Base-by-base conservation (phyloP, 306 rosid genomes). In the Ormosia semicastrata region DNA sequence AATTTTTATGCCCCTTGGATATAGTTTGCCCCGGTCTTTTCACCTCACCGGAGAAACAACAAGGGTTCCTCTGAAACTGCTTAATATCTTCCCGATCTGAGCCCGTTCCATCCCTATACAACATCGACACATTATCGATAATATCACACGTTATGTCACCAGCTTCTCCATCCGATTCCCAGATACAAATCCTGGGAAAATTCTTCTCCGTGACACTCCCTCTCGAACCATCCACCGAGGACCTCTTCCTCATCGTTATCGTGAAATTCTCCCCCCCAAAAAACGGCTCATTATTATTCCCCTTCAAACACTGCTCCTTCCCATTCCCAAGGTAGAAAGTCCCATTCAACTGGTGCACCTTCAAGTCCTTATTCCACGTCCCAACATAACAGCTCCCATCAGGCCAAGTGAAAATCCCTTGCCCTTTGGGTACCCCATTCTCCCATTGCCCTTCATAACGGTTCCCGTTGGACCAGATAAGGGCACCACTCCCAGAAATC, bases 111-210 rank as follows among this genome's bases (percentile, higher is more conserved):
- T 84, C 82, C 11, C 85, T 68, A 72, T 85, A 90, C 44, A 96
- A 82, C 92, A 93, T 80, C 0, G 97, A 89, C 76, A 90, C 95
- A 86, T 92, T 94, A 75, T 96, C 98, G 11, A 96, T 66, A 11
- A 96, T 94, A 75, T 96, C 99, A 71, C 98, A 96, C 3, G 98
- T 93, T 53, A 96, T 96, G 76, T 96, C 99, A 52, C 99, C 99
- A 0, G 93, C 97, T 57, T 96, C 99, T 0, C 99, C 98, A 39
- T 96, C 97, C 0, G 92, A 89, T 86, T 96, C 98, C 99, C 99
- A 96, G 3, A 96, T 96, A 36, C 98, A 96, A 84, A 96, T 93
- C 89, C 93, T 85, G 0, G 92, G 93, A 62, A 95, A 91, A 43
- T 67, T 80, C 84, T 87, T 88, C 66, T 88, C 95, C 4, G 89